Evolutionary conservation across 305 asterid species (phyloP).

Genomic region (Caryopteris hybrid): DNA sequence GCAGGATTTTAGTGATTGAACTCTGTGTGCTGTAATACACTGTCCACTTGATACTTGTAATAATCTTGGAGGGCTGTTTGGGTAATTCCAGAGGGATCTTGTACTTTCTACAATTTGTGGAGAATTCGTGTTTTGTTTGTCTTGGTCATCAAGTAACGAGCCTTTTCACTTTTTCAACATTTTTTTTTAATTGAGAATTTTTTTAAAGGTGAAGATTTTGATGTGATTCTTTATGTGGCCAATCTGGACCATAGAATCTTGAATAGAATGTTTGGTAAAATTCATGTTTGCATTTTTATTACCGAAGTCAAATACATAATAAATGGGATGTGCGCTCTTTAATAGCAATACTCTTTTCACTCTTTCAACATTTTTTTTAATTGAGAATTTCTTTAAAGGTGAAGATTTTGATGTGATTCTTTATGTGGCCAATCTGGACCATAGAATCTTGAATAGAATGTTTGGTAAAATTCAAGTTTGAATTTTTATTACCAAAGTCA

Average conservation of each 20-base stretch:
- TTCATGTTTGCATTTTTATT: too few species aligned
- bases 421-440: neutral
- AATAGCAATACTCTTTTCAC: neutral
- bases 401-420: neutral
- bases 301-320: neutral
- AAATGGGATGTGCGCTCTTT: neutral
- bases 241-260: neutral
- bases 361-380: neutral
- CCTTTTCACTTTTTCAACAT: neutral
- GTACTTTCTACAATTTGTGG: constrained; percentile 4
- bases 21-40: constrained; percentile 17
- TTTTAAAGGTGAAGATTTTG: neutral
- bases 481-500: neutral
- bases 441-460: neutral
- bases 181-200: neutral
- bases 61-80: neutral
- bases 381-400: neutral
- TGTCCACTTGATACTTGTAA: neutral
- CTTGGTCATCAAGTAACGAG: neutral
- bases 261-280: neutral
- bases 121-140: neutral
- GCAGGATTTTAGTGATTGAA: too few species aligned
- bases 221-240: neutral
- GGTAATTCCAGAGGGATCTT: neutral
- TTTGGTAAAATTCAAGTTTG: neutral